Conservation (phyloP, 257 asterid species). For the Lavandula angustifolia region DNA sequence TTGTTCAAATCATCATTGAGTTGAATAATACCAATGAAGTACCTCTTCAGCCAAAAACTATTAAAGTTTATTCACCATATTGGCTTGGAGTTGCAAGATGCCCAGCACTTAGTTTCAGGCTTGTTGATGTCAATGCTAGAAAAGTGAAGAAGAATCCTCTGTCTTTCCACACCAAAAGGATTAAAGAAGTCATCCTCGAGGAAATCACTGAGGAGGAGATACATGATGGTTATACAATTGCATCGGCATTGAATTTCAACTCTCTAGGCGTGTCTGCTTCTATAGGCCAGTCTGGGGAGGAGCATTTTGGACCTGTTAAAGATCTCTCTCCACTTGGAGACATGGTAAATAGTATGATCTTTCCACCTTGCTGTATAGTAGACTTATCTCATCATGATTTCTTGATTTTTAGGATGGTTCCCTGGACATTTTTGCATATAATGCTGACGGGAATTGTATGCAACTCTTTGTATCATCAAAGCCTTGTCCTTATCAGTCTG, state of each 20-base stretch:
- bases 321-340: constrained; percentile 89
- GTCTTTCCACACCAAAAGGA: constrained; percentile 57
- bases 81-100: constrained; percentile 87
- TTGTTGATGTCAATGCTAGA: constrained; percentile 53
- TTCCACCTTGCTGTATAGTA: constrained; percentile 27
- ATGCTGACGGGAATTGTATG: constrained; percentile 74
- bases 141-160: constrained; percentile 58
- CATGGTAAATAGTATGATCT: constrained; percentile 58
- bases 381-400: constrained; percentile 24
- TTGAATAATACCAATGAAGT: constrained; percentile 59
- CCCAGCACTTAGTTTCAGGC: constrained; percentile 86
- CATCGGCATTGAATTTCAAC: constrained; percentile 81
- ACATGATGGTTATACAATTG: constrained; percentile 83
- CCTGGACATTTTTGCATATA: constrained; percentile 73
- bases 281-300: constrained; percentile 59
- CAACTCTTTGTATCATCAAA: constrained; percentile 81
- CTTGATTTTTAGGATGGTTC: constrained; percentile 81
- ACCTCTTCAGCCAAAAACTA: constrained; percentile 60
- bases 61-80: constrained; percentile 81
- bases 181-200: constrained; percentile 62
- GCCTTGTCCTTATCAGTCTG: constrained; percentile 84
- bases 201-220: constrained; percentile 92
- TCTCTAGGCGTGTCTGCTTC: constrained; percentile 82
- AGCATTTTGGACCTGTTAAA: constrained; percentile 78
- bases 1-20: constrained; percentile 87